Conservation (phyloP, 108 stramenopile species). For the Cyclotella atomus region DNA sequence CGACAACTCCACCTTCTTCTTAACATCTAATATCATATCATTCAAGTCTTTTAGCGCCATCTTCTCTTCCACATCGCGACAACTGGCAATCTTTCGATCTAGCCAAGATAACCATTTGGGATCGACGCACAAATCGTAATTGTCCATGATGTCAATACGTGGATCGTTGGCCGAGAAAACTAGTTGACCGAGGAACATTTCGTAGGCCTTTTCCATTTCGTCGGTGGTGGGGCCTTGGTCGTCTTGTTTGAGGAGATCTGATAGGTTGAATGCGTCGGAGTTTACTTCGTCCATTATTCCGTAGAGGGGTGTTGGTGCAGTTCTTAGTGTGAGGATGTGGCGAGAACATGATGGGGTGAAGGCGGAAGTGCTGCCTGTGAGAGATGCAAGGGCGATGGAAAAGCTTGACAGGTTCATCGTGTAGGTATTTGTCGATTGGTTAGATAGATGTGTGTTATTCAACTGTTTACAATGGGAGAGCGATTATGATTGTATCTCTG, state of each 20-base stretch:
- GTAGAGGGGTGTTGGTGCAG: slow-evolving; percentile 20
- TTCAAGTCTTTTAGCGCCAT: slow-evolving; percentile 70
- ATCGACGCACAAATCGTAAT: slow-evolving; percentile 68
- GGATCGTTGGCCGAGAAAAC: slow-evolving; percentile 90
- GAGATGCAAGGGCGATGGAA: slow-evolving; percentile 11
- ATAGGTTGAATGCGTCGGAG: slow-evolving; percentile 73
- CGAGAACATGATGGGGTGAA: neutral
- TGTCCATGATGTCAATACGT: slow-evolving; percentile 86
- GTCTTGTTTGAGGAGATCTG: slow-evolving; percentile 40
- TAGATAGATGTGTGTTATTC: too few species aligned
- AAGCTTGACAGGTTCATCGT: slow-evolving; percentile 35
- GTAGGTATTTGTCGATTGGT: neutral
- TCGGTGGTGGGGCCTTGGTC: slow-evolving; percentile 35
- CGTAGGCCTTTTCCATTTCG: slow-evolving; percentile 76
- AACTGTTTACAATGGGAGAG: too few species aligned
- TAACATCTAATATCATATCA: slow-evolving; percentile 80
- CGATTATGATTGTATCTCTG: too few species aligned
- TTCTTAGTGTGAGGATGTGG: neutral
- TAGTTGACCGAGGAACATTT: slow-evolving; percentile 87
- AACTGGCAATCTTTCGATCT: slow-evolving; percentile 61
- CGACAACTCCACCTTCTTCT: slow-evolving; percentile 66
- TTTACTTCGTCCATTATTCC: slow-evolving; percentile 88
- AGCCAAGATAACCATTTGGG: slow-evolving; percentile 72
- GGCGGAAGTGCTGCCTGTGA: slow-evolving; percentile 3
- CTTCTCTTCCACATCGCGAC: slow-evolving; percentile 81